Evolutionary conservation across 805 yeast genomes (phyloP).

Genomic region (Jamesozyma lodderae): DNA sequence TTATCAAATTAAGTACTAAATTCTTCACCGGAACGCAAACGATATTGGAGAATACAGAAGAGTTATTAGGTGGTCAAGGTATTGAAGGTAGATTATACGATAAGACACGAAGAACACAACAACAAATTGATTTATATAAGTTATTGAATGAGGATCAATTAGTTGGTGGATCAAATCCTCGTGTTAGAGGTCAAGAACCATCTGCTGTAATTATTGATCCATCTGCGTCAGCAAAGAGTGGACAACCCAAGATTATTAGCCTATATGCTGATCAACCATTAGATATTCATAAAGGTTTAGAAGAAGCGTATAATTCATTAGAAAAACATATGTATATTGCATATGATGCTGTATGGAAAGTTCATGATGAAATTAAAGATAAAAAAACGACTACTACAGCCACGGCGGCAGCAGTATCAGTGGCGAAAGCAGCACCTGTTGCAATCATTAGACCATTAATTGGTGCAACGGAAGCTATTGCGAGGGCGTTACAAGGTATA

Average conservation of each 20-base stretch:
- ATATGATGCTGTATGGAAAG: conserved; percentile 47
- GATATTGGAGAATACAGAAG: conserved; percentile 70
- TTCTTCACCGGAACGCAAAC: conserved; percentile 84
- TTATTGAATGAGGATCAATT: conserved; percentile 30
- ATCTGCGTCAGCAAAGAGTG: conserved; percentile 8
- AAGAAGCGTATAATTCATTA: conserved; percentile 63
- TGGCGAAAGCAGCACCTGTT: conserved; percentile 72
- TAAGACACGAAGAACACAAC: background rate
- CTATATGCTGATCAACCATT: conserved; percentile 80
- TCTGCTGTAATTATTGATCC: conserved; percentile 24
- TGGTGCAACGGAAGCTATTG: conserved; percentile 87
- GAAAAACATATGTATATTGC: conserved; percentile 63
- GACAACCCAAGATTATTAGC: conserved; percentile 42
- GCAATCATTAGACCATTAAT: conserved; percentile 76
- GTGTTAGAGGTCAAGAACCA: conserved; percentile 24
- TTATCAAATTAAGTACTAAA: conserved; percentile 73
- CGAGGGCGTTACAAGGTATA: conserved; percentile 74
- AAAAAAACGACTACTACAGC: conserved; percentile 37
- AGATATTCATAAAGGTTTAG: conserved; percentile 60
- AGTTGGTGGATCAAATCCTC: conserved; percentile 29
- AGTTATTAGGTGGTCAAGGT: conserved; percentile 68
- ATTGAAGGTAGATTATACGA: conserved; percentile 35
- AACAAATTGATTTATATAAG: conserved; percentile 14
- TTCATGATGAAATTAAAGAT: conserved; percentile 51
- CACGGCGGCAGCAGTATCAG: conserved; percentile 55